These are phyloP conservation scores for Aureobasidium lini DNA, from an alignment of 2,329 filamentous ascomycete species.

Conservation along the genomic window DNA sequence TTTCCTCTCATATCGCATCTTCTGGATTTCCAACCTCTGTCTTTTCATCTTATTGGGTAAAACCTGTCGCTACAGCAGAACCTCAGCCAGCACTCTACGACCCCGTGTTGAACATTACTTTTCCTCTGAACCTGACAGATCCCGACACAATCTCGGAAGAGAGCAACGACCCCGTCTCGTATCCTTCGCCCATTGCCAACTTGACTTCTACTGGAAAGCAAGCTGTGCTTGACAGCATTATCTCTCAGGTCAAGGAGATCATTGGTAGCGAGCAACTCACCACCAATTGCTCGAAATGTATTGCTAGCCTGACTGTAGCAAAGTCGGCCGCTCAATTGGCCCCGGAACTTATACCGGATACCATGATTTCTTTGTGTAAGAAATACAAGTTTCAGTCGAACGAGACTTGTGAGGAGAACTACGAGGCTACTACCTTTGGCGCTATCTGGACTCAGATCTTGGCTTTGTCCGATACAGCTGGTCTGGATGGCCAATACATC, in stretches of 20 bases:
- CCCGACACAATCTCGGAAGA: conserved; percentile 44
- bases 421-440: conserved; percentile 42
- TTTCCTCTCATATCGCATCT: conserved; percentile 34
- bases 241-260: conserved; percentile 41
- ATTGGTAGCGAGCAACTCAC: conserved; percentile 30
- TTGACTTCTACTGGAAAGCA: conserved; percentile 35
- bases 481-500: conserved; percentile 51
- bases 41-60: conserved; percentile 44
- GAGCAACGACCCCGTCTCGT: conserved; percentile 45
- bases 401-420: conserved; percentile 41
- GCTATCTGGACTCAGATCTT: conserved; percentile 53
- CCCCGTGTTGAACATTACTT: conserved; percentile 46
- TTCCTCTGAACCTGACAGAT: conserved; percentile 46
- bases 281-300: conserved; percentile 47
- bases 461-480: conserved; percentile 45
- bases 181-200: conserved; percentile 40
- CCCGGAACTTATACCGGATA: conserved; percentile 42
- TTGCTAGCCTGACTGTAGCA: conserved; percentile 43
- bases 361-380: conserved; percentile 46
- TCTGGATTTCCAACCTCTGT: conserved; percentile 44
- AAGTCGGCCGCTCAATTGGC: conserved; percentile 45
- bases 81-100: conserved; percentile 49
- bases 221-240: conserved; percentile 36
- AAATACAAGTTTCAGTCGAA: conserved; percentile 40
- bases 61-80: conserved; percentile 39